phyloP scores from a whole-genome alignment of 768 basidiomycete species.

The Arthromyces matolae region DNA sequence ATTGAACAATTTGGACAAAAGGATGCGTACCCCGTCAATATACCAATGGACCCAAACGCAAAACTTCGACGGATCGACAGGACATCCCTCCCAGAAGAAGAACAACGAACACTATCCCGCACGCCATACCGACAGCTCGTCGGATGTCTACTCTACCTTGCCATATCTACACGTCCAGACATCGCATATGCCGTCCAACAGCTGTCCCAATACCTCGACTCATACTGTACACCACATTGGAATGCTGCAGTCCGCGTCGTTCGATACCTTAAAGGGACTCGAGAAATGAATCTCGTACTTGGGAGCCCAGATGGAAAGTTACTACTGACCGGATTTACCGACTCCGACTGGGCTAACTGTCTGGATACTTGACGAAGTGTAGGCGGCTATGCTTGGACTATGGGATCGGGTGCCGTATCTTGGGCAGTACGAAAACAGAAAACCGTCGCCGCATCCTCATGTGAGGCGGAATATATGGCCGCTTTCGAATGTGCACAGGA shows the following conservation, averaged over 20 bases:
- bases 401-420: constrained; percentile 16
- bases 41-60: constrained; percentile 17
- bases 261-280: neutral
- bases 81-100: neutral
- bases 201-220: neutral
- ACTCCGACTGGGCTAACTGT: constrained; percentile 21
- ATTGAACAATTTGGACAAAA: constrained; percentile 17
- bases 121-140: constrained; percentile 1
- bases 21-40: constrained; percentile 9
- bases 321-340: constrained; percentile 16
- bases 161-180: constrained; percentile 2
- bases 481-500: neutral
- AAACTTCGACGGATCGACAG: neutral
- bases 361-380: constrained; percentile 15
- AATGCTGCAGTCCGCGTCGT: neutral
- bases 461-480: constrained; percentile 22
- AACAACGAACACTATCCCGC: neutral
- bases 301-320: neutral
- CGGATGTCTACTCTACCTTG: constrained; percentile 2
- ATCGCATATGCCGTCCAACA: constrained; percentile 1
- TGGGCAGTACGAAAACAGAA: constrained; percentile 12
- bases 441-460: constrained; percentile 15
- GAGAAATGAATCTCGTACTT: neutral
- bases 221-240: neutral
- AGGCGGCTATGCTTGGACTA: constrained; percentile 17